Evolutionary conservation across 2,329 filamentous ascomycete genomes (phyloP).

Genomic region (Aspergillus hortae): DNA sequence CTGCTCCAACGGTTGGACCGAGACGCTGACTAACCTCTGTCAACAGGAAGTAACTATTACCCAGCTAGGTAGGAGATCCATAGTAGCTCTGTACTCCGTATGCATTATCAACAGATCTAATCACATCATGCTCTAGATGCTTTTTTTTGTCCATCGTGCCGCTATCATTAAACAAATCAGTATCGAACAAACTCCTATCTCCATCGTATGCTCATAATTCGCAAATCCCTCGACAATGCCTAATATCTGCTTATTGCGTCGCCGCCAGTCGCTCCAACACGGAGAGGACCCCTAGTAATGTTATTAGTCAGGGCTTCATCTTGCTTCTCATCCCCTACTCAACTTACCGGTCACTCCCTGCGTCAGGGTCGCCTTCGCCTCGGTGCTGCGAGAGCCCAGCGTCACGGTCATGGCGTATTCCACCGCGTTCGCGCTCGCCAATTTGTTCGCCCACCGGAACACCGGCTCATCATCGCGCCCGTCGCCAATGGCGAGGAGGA

Average conservation of each 20-base stretch:
- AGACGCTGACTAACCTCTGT: too few relatives aligned
- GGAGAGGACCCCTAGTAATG: conserved; percentile 46
- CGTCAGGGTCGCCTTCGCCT: conserved; percentile 78
- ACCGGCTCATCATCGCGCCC: conserved; percentile 91
- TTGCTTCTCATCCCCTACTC: background rate
- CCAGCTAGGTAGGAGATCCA: too few relatives aligned
- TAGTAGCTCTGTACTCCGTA: too few relatives aligned
- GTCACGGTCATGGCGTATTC: conserved; percentile 79
- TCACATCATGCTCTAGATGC: too few relatives aligned
- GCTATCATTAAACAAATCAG: too few relatives aligned
- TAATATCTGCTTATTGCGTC: background rate
- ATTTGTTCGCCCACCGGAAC: conserved; percentile 86
- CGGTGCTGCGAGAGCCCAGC: conserved; percentile 80
- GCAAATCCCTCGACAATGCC: background rate
- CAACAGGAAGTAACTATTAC: too few relatives aligned
- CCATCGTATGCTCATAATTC: background rate
- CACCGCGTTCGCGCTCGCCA: conserved; percentile 58
- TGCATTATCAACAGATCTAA: too few relatives aligned
- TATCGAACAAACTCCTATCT: background rate
- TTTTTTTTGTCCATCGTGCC: too few relatives aligned
- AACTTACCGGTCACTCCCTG: conserved; percentile 84
- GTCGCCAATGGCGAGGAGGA: conserved; percentile 84
- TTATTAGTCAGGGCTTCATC: background rate
- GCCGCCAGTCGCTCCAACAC: conserved; percentile 37
- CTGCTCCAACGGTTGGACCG: too few relatives aligned